A percentile compares a stretch with the other conserved stretches of the same genome.
Evolutionary conservation across 768 basidiomycete genomes (phyloP).

Genomic region (Psilocybe azurescens): DNA sequence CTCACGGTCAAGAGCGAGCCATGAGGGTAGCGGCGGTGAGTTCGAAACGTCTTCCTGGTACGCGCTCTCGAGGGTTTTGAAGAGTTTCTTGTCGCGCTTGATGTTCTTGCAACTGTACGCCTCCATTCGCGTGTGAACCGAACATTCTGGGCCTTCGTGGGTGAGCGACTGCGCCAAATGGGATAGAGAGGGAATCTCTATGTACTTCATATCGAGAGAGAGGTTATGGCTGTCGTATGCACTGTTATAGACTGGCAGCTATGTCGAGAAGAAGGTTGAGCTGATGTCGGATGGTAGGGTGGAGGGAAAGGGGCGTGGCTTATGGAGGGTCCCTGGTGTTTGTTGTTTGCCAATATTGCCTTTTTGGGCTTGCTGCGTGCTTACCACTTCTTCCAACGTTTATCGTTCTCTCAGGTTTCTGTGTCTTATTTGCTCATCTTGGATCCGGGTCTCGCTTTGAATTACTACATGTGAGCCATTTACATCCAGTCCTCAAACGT

Average conservation of each 20-base stretch:
- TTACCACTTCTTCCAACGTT: not conserved
- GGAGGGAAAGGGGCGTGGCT: conserved; percentile 19
- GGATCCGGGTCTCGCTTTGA: not conserved
- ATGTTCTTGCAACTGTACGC: conserved; percentile 98
- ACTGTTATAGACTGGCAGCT: not conserved
- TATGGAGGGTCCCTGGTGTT: conserved; percentile 10
- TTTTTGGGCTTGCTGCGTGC: conserved; percentile 4
- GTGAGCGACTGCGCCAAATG: conserved; percentile 80
- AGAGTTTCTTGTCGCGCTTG: conserved; percentile 95
- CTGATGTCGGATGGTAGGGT: conserved; percentile 7
- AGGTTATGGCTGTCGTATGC: not conserved
- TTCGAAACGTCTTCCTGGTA: conserved; percentile 82
- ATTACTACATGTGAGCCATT: too few species aligned
- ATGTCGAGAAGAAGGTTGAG: not conserved
- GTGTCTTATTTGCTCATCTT: not conserved
- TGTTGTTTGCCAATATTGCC: conserved; percentile 20
- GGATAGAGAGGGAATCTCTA: conserved; percentile 81
- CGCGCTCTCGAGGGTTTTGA: conserved; percentile 88
- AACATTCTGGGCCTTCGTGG: conserved; percentile 86
- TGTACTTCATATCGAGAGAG: conserved; percentile 75
- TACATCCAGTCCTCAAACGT: not conserved
- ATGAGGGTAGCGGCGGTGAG: conserved; percentile 86
- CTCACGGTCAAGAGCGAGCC: conserved; percentile 73
- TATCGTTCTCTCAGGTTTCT: not conserved
- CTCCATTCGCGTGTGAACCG: conserved; percentile 91